These are phyloP conservation scores for Brassica nigra DNA, from an alignment of 345 rosid genomes.

Conservation along the genomic window DNA sequence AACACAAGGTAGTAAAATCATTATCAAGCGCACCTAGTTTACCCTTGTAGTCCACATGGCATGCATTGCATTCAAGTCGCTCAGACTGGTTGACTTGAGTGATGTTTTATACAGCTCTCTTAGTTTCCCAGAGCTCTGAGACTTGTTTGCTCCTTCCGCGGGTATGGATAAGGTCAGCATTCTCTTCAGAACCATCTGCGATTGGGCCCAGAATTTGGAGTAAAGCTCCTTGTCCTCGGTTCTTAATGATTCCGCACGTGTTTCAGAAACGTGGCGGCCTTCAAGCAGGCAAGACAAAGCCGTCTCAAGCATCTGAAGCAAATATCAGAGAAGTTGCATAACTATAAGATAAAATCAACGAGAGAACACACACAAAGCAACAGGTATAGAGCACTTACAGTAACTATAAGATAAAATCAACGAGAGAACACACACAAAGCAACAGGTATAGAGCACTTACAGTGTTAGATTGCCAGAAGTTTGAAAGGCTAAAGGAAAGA, in stretches of 20 bases:
- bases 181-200: conserved; percentile 70
- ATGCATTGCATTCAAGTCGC: conserved; percentile 62
- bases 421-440: not conserved
- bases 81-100: conserved; percentile 54
- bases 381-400: conserved; percentile 46
- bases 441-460: conserved; percentile 46
- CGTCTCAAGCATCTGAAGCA: conserved; percentile 72
- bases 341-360: not conserved
- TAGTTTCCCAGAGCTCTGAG: conserved; percentile 52
- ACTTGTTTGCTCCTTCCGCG: conserved; percentile 42
- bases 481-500: conserved; percentile 60
- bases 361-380: not conserved
- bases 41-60: conserved; percentile 50
- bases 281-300: conserved; percentile 70
- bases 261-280: conserved; percentile 53
- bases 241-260: conserved; percentile 40
- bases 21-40: not conserved
- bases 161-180: conserved; percentile 56
- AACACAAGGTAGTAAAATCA: not conserved
- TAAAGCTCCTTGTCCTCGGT: conserved; percentile 51
- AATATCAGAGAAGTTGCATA: not conserved
- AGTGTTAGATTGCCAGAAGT: conserved; percentile 49
- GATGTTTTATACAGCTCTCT: conserved; percentile 82
- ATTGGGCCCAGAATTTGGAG: conserved; percentile 68
- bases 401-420: not conserved